Conservation (phyloP, 2,329 filamentous ascomycete species). For the Diaporthe amygdali region DNA sequence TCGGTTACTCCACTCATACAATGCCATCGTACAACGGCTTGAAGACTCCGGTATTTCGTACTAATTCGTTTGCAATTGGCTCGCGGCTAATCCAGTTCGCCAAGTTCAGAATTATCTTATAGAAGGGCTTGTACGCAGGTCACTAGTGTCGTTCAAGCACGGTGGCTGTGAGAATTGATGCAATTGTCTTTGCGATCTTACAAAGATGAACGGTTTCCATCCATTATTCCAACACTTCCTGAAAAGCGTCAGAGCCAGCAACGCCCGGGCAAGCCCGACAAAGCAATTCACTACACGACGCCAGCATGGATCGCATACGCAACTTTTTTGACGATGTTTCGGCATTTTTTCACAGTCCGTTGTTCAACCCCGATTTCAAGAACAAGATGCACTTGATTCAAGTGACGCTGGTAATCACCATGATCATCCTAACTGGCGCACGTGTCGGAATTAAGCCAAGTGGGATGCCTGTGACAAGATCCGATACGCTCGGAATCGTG, state of each 20-base stretch:
- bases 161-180: background rate
- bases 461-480: background rate
- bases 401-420: background rate
- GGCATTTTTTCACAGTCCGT: background rate
- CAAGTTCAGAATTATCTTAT: background rate
- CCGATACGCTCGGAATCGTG: background rate
- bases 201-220: background rate
- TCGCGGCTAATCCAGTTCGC: background rate
- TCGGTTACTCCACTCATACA: too few relatives aligned
- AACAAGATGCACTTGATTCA: background rate
- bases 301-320: background rate
- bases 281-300: background rate
- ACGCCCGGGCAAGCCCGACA: background rate
- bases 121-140: background rate
- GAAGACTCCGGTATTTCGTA: too few relatives aligned
- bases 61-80: background rate
- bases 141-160: background rate
- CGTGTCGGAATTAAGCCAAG: background rate
- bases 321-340: background rate
- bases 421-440: background rate
- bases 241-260: background rate
- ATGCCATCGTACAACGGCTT: too few relatives aligned
- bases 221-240: background rate
- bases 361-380: background rate
- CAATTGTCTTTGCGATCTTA: background rate